phyloP scores from a whole-genome alignment of 306 rosid genomes.

The Cucurbita ficifolia region DNA sequence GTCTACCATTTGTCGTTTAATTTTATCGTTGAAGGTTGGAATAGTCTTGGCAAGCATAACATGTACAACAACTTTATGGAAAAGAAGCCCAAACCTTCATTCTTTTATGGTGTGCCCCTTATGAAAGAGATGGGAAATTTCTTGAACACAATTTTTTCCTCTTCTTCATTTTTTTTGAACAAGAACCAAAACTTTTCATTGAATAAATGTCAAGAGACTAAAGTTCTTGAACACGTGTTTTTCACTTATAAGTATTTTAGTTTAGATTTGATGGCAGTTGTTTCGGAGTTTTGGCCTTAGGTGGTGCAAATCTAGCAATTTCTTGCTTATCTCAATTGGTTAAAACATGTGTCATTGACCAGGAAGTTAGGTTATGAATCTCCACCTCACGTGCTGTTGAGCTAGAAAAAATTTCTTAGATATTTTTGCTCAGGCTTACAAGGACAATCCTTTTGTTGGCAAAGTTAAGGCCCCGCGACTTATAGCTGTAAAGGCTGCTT shows the following conservation, averaged over 20 bases:
- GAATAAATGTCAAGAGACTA: no score
- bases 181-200: no score
- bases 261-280: background rate
- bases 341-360: no score
- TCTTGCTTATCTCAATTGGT: background rate
- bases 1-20: background rate
- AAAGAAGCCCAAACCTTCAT: background rate
- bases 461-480: background rate
- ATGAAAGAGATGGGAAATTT: background rate
- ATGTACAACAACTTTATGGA: background rate
- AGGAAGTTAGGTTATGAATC: background rate
- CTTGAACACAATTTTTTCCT: background rate
- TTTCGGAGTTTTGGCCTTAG: background rate
- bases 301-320: background rate
- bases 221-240: background rate
- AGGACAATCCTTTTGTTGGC: background rate
- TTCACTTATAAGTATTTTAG: background rate
- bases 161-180: no score
- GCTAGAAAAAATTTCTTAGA: background rate
- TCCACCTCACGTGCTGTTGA: background rate
- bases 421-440: background rate
- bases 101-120: background rate
- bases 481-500: background rate
- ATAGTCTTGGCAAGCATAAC: background rate
- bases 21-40: slow-evolving; percentile 13